Base-by-base conservation (phyloP, 306 rosid species). In the Morella rubra region DNA sequence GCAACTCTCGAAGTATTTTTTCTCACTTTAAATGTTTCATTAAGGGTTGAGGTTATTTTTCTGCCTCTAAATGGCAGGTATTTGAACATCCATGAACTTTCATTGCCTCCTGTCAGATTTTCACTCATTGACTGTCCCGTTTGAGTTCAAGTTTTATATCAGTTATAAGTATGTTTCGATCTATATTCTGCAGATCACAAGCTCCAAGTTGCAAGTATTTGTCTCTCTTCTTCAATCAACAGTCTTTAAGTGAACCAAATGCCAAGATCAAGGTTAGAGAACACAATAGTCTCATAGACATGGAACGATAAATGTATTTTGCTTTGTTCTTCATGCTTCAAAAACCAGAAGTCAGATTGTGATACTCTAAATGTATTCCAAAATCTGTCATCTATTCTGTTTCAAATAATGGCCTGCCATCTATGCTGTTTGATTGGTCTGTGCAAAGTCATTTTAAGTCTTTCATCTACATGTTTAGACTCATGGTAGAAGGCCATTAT, bases 191-290 rank as follows among this genome's bases (percentile, higher is more conserved):
- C 96, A 90, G 93, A 85, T 72, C 74, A 72, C 70, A 76, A 85
- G 71, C 70, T 82, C 79, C 47, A 27, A 58, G 82, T 73, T n/a
- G 47, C 72, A 42, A 61, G 51, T 77, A 54, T 20, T 76, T 76
- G 20, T 5, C 45, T 65, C 77, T 81, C 77, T 75, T 75, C 67
- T 73, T 70, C 76, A 59, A 6, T 16, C 4, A 75, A 40, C 73
- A 76, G 70, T 73, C 55, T 71, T 62, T 84, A 42, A 81, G 78
- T 73, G 13, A 79, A 83, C 73, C 82, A 84, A 85, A 93, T 93
- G 97, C 93, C 88, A 75, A 90, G 96, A 87, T 87, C 94, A 86
- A 93, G 97, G 97, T 92, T 74, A 77, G 89, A 71, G 75, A 44
- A 71, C 11, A 12, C 66, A 72, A 8, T 58, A 22, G 51, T 77